A percentile compares a stretch with the other conserved stretches of the same genome.
Evolutionary conservation across 1,284 basidiomycete species (phyloP).

Genomic region (Cryptococcus sp.): DNA sequence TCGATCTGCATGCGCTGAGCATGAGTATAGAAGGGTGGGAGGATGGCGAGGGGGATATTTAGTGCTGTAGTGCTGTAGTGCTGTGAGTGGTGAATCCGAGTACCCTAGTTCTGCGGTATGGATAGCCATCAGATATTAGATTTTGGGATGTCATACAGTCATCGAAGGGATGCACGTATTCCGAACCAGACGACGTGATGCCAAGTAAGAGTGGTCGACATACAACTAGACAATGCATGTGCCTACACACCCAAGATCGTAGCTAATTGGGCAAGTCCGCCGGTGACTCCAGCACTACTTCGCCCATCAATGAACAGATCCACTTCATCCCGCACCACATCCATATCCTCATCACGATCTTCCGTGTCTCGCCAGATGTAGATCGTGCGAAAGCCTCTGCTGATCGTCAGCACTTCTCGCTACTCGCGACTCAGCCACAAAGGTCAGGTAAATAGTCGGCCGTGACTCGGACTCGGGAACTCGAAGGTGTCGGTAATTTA

Average conservation of each 20-base stretch:
- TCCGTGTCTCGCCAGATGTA: conserved; percentile 22
- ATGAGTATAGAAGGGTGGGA: conserved; percentile 47
- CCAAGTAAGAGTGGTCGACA: neutral
- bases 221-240: neutral
- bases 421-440: no score
- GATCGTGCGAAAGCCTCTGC: conserved; percentile 21
- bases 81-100: no score
- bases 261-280: conserved; percentile 11
- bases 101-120: no score
- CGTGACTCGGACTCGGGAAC: no score
- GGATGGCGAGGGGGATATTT: conserved; percentile 19
- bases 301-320: conserved; percentile 28
- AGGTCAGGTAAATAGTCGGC: no score
- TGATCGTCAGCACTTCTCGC: neutral
- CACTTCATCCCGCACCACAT: conserved; percentile 12
- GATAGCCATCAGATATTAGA: neutral
- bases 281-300: conserved; percentile 1
- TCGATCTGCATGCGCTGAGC: conserved; percentile 52
- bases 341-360: conserved; percentile 24
- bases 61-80: neutral
- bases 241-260: neutral
- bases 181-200: no score
- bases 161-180: neutral
- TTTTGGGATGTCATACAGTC: neutral
- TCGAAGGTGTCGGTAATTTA: neutral